Evolutionary conservation across 2,329 filamentous ascomycete species (phyloP).

Genomic region (Colletotrichum graminicola): DNA sequence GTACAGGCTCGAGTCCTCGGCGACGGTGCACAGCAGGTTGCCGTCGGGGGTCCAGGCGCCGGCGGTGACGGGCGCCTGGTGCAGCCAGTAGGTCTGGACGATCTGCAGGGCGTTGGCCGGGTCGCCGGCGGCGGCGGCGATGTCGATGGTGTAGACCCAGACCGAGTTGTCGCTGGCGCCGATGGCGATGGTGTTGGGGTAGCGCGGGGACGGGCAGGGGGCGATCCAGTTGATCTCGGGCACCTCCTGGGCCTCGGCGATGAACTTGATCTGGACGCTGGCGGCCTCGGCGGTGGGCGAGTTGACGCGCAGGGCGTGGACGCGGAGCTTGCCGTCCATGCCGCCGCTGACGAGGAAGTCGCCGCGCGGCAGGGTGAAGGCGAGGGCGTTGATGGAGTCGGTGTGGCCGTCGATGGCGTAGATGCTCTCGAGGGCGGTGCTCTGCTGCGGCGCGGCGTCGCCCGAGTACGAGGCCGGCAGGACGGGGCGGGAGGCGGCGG

Average conservation of each 20-base stretch:
- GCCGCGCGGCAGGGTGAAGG: conserved; percentile 86
- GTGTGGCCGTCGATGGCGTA: conserved; percentile 88
- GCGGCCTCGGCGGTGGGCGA: conserved; percentile 56
- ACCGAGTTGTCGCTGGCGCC: conserved; percentile 92
- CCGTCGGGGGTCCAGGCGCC: conserved; percentile 93
- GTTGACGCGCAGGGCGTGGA: conserved; percentile 69
- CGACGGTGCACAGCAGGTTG: conserved; percentile 85
- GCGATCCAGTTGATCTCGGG: conserved; percentile 94
- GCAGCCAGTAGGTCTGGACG: conserved; percentile 91
- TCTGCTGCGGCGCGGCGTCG: conserved; percentile 62
- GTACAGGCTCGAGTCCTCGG: conserved; percentile 88
- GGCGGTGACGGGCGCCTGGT: conserved; percentile 87
- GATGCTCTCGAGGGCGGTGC: conserved; percentile 72
- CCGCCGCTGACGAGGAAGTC: conserved; percentile 90
- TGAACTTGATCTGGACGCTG: conserved; percentile 64
- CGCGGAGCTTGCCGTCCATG: conserved; percentile 84
- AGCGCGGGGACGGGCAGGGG: conserved; percentile 76
- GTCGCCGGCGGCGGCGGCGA: conserved; percentile 66
- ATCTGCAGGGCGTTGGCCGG: conserved; percentile 73
- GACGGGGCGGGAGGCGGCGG: conserved; percentile 73
- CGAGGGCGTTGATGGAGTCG: conserved; percentile 88
- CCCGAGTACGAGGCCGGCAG: conserved; percentile 80
- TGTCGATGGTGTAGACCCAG: conserved; percentile 93
- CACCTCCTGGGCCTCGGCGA: conserved; percentile 87
- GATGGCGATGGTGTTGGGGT: conserved; percentile 86